phyloP scores from a whole-genome alignment of 2,329 filamentous ascomycete genomes.

The Colletotrichum sp. region DNA sequence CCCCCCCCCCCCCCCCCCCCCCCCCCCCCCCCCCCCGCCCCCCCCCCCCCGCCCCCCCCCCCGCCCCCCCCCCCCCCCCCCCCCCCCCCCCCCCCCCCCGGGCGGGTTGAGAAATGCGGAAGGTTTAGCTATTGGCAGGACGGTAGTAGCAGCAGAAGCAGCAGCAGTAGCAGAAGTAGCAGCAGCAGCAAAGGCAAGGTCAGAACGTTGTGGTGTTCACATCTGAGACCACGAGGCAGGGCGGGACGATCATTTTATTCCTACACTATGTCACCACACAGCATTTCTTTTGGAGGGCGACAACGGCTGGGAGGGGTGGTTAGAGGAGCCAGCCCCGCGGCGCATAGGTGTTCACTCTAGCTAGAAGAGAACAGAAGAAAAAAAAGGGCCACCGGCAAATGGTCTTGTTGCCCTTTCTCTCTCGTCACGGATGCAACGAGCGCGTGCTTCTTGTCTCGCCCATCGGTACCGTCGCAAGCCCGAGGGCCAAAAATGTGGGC shows the following conservation, averaged over 20 bases:
- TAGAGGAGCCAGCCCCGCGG: not conserved
- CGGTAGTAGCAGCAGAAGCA: not conserved
- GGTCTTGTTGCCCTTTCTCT: not conserved
- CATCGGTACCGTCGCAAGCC: conserved; percentile 18
- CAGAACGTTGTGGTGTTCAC: not conserved
- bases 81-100: too few species aligned
- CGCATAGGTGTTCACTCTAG: not conserved
- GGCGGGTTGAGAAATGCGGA: conserved; percentile 13
- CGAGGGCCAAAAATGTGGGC: conserved; percentile 8
- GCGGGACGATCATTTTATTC: conserved; percentile 17
- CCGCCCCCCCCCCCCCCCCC: too few species aligned
- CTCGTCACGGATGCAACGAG: not conserved
- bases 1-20: too few species aligned
- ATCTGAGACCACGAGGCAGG: conserved; percentile 14
- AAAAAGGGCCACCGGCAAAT: not conserved
- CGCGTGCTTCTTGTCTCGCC: conserved; percentile 13
- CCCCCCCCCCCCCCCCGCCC: too few species aligned
- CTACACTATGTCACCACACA: not conserved
- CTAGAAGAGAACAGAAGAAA: not conserved
- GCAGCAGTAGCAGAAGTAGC: not conserved
- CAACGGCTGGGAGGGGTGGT: not conserved
- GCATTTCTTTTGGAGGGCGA: not conserved
- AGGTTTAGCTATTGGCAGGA: not conserved
- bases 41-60: too few species aligned
- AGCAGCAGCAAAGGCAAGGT: not conserved